Evolutionary conservation across 495 filamentous ascomycete species (phyloP), one percentile per base, ranked within the genome.

Genomic region (Penicillium riverlandense): DNA sequence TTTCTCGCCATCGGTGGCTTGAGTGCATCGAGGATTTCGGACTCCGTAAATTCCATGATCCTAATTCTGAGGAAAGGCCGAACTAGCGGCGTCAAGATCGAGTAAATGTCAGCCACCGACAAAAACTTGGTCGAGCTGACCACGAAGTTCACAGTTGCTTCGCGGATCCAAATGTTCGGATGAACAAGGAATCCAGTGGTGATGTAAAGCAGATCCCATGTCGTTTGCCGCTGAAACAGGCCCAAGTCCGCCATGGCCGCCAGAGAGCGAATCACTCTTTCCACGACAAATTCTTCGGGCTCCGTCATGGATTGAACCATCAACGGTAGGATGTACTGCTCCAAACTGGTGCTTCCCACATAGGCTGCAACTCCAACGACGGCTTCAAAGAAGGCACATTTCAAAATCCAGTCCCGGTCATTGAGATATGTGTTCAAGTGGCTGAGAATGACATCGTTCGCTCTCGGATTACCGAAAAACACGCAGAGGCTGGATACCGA

Each of bases 391-490:
- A 97, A 97, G 13, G 94, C 89, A 56, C 88, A 95, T 60, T 95
- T 95, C 15, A 99, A 69, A 59, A 88, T 86, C 94, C 94, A 99
- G 57, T 97, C 90, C 42, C 82, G 78, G 54, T 96, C 94, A 52
- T 99, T 99, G 7, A 99, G 73, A 52, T 99, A 99, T 0, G 94
- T 99, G 57, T 97, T 99, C 15, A 99, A 68, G 60, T 99, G 92
- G 32, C 88, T 94, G 5, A 97, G 67, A 32, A 99, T 84, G 11
- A 97, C 87, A 55, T 99, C 94, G 56, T 90, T 97, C 3, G 92
- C 83, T 56, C 88, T 85, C 15, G 80, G 63, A 40, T 82, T 90
- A 11, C 92, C 92, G 49, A 99, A 97, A 63, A 97, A 97, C 42
- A 96, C 81, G 57, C 94, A 99, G 0, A 99, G 75, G 34, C 86